phyloP scores from a whole-genome alignment of 2,329 filamentous ascomycete genomes.

The Byssoonygena ceratinophila region DNA sequence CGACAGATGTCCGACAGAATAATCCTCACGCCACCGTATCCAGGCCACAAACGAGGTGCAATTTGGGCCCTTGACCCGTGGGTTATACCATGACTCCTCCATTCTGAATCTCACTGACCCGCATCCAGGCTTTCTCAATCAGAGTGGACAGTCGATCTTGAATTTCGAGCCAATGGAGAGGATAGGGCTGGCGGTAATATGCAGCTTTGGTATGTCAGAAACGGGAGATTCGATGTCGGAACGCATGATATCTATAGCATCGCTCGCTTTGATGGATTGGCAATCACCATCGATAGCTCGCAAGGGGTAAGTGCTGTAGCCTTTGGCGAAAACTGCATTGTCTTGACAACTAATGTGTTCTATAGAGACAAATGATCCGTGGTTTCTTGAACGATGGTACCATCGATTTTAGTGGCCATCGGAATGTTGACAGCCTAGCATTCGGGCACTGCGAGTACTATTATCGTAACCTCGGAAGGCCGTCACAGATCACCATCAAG shows the following conservation, averaged over 20 bases:
- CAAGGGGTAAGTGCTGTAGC: conserved; percentile 41
- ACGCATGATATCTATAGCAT: conserved; percentile 74
- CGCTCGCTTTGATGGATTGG: conserved; percentile 79
- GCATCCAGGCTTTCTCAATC: conserved; percentile 37
- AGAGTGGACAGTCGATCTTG: conserved; percentile 74
- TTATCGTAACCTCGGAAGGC: conserved; percentile 83
- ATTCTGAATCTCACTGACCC: background rate
- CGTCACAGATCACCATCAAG: conserved; percentile 69
- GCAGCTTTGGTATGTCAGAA: conserved; percentile 79
- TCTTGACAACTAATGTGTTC: background rate
- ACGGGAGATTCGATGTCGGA: conserved; percentile 55
- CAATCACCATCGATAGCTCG: conserved; percentile 73
- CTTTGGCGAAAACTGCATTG: background rate
- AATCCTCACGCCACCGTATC: conserved; percentile 78
- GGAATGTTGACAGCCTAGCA: conserved; percentile 69
- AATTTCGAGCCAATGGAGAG: conserved; percentile 76
- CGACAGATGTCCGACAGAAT: conserved; percentile 69
- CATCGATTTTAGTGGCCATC: conserved; percentile 64
- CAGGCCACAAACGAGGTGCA: conserved; percentile 73
- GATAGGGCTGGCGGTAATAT: conserved; percentile 81
- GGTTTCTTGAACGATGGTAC: conserved; percentile 90
- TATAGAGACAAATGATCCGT: conserved; percentile 57
- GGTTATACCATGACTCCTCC: conserved; percentile 16
- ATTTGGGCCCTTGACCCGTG: conserved; percentile 61
- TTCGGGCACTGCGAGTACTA: conserved; percentile 87